phyloP scores from a whole-genome alignment of 2,329 filamentous ascomycete species.

The Pseudogymnoascus sp. region DNA sequence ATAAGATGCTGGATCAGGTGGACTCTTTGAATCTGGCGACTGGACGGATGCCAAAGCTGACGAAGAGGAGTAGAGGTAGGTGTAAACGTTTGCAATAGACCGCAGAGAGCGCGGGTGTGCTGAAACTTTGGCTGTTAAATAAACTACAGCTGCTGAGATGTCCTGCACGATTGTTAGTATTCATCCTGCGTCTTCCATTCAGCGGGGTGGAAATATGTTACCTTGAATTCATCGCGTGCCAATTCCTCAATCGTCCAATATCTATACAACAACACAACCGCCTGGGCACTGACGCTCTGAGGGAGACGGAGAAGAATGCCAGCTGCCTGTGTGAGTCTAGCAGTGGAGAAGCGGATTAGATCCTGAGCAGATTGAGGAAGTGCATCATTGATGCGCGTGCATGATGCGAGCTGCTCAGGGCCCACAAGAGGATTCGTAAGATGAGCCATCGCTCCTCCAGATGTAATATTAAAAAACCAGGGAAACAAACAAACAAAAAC shows the following conservation, averaged over 20 bases:
- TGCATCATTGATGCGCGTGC: conserved; percentile 41
- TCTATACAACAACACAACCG: conserved; percentile 71
- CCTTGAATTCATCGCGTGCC: conserved; percentile 47
- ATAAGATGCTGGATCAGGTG: conserved; percentile 43
- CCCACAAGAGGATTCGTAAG: conserved; percentile 66
- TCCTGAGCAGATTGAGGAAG: conserved; percentile 63
- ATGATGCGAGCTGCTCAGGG: conserved; percentile 55
- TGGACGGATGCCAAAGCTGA: conserved; percentile 31
- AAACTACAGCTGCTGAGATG: conserved; percentile 72
- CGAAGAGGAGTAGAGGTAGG: conserved; percentile 61
- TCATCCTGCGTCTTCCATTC: conserved; percentile 7
- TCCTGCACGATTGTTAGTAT: conserved; percentile 42
- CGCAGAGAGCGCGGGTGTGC: conserved; percentile 66
- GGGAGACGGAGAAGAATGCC: conserved; percentile 75
- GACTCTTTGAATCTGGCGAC: conserved; percentile 7
- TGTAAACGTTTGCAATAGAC: conserved; percentile 76
- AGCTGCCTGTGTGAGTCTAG: conserved; percentile 67
- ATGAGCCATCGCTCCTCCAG: conserved; percentile 41
- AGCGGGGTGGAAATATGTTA: not conserved
- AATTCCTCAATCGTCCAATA: conserved; percentile 59
- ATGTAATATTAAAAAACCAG: no score
- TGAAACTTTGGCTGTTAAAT: conserved; percentile 75
- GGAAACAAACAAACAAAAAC: not conserved
- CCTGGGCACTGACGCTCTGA: conserved; percentile 77
- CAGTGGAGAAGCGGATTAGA: conserved; percentile 60